phyloP scores from a whole-genome alignment of 2,329 filamentous ascomycete genomes.

The Ophiocordyceps australis region DNA sequence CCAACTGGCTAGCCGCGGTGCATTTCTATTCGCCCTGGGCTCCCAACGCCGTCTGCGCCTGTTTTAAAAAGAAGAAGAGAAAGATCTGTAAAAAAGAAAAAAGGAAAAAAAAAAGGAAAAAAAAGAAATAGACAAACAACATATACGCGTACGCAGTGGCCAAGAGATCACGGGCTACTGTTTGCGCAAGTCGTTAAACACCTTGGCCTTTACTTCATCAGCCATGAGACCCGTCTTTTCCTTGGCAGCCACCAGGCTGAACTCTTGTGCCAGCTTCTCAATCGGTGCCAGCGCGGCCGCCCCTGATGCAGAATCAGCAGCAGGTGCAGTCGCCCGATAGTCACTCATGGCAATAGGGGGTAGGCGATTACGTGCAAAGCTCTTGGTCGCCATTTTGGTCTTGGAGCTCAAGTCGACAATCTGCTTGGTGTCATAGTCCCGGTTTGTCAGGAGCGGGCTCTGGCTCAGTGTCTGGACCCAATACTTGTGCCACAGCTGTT shows the following conservation, averaged over 20 bases:
- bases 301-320: neutral
- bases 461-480: conserved; percentile 94
- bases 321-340: too few relatives aligned
- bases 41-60: too few relatives aligned
- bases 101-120: neutral
- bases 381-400: conserved; percentile 43
- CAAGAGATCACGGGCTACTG: too few relatives aligned
- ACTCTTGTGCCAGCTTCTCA: conserved; percentile 40
- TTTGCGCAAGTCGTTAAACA: conserved; percentile 30
- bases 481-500: conserved; percentile 96
- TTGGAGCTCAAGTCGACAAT: conserved; percentile 78
- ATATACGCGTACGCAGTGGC: neutral
- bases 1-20: too few relatives aligned
- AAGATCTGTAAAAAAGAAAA: neutral
- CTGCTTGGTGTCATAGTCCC: conserved; percentile 84
- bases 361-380: conserved; percentile 9
- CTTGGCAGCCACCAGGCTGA: conserved; percentile 41
- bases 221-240: conserved; percentile 46
- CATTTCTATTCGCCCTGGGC: too few relatives aligned
- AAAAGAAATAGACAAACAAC: conserved; percentile 1
- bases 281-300: conserved; percentile 18
- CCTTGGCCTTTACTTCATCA: conserved; percentile 40
- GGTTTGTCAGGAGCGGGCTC: conserved; percentile 76
- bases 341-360: neutral
- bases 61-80: too few relatives aligned